These are phyloP conservation scores for Platismatia glauca DNA, from an alignment of 495 filamentous ascomycete species.

Conservation along the genomic window DNA sequence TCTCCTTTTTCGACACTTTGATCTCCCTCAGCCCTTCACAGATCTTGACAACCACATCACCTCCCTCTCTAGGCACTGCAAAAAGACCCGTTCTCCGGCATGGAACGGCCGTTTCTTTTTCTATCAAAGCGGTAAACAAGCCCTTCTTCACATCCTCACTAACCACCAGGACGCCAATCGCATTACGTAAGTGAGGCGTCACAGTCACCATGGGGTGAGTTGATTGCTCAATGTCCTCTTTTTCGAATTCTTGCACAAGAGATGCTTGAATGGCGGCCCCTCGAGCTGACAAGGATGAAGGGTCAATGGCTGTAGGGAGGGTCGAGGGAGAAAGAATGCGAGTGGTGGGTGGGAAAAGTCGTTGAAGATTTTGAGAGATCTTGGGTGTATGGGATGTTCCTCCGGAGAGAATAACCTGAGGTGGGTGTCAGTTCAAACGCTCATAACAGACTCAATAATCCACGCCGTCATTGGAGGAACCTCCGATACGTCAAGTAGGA, in stretches of 20 bases:
- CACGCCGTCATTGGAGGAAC: neutral
- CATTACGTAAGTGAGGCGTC: conserved; percentile 77
- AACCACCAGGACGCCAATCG: conserved; percentile 76
- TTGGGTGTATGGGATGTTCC: conserved; percentile 90
- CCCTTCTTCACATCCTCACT: conserved; percentile 51
- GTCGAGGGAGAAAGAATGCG: conserved; percentile 76
- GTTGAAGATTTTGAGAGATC: conserved; percentile 64
- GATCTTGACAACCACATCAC: conserved; percentile 76
- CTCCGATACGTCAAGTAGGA: neutral
- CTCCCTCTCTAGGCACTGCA: conserved; percentile 61
- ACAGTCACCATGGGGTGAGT: conserved; percentile 93
- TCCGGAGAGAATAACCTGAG: conserved; percentile 75
- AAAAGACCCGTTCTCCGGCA: conserved; percentile 75
- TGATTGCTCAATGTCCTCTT: conserved; percentile 88
- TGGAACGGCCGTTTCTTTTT: conserved; percentile 80
- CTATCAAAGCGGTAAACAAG: conserved; percentile 68
- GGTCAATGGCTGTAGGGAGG: conserved; percentile 70
- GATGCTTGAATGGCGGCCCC: conserved; percentile 94
- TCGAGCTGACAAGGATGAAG: conserved; percentile 77
- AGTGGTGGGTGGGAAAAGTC: conserved; percentile 75
- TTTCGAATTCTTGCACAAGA: conserved; percentile 83
- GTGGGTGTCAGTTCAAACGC: conserved; percentile 1
- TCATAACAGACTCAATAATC: neutral
- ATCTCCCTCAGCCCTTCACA: conserved; percentile 82
- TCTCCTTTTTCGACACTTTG: conserved; percentile 80